These are phyloP conservation scores for Nemania sp. DNA, from an alignment of 2,329 filamentous ascomycete genomes.

Conservation along the genomic window DNA sequence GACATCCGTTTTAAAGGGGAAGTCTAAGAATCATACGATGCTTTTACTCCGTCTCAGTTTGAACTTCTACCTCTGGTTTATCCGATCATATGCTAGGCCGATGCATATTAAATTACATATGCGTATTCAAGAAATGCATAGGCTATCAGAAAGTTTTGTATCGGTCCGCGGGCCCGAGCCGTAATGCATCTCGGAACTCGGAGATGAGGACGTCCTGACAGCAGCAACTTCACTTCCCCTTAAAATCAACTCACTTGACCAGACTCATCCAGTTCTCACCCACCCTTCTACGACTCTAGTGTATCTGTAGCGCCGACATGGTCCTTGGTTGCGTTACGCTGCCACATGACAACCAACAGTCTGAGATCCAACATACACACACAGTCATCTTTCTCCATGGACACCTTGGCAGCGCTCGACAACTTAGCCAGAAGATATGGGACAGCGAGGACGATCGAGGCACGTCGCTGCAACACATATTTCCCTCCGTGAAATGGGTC, in stretches of 20 bases:
- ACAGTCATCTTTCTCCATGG: constrained; percentile 52
- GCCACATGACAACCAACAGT: constrained; percentile 36
- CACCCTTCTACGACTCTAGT: neutral
- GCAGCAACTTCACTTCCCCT: no score
- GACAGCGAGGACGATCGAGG: constrained; percentile 38
- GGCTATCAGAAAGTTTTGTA: neutral
- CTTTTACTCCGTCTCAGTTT: neutral
- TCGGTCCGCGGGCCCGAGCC: neutral
- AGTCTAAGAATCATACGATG: constrained; percentile 10
- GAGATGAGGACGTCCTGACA: no score
- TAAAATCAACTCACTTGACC: no score
- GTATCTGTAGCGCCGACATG: constrained; percentile 13
- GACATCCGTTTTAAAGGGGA: constrained; percentile 2
- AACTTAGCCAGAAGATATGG: constrained; percentile 39
- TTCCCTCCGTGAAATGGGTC: constrained; percentile 53
- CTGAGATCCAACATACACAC: constrained; percentile 39
- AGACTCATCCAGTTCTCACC: no score
- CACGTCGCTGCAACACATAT: constrained; percentile 43
- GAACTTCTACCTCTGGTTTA: neutral
- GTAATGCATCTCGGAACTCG: neutral
- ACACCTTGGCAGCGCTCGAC: constrained; percentile 43
- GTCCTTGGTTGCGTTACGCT: constrained; percentile 15
- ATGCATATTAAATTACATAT: no score
- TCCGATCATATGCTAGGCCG: neutral
- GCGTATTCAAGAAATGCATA: no score